A percentile compares a stretch with the other conserved stretches of the same genome.
Evolutionary conservation across 352 stramenopile genomes (phyloP).

Genomic region (Globisporangium echinulatum): DNA sequence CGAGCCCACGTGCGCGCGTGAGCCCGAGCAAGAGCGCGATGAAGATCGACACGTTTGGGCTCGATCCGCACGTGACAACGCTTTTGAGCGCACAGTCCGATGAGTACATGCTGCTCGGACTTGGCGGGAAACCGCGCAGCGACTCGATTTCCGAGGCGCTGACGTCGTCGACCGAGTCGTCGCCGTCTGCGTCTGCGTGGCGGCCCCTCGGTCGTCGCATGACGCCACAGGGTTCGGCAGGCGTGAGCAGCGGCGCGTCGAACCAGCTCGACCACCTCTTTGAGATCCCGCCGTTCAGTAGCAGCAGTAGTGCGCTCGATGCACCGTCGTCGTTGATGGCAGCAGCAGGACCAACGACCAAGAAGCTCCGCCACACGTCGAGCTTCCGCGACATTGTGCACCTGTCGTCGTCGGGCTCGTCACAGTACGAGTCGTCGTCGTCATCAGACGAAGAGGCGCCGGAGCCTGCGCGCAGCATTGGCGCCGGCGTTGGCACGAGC

Average conservation of each 20-base stretch:
- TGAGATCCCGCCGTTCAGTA: not conserved
- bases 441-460: constrained; percentile 32
- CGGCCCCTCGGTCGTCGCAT: constrained; percentile 43
- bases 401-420: constrained; percentile 49
- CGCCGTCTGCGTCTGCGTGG: constrained; percentile 27
- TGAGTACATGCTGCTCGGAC: constrained; percentile 8
- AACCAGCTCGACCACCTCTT: constrained; percentile 13
- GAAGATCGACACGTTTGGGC: constrained; percentile 15
- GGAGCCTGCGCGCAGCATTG: constrained; percentile 3
- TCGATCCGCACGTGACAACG: not conserved
- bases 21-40: not conserved
- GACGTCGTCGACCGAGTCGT: constrained; percentile 28
- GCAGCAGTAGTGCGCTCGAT: not conserved
- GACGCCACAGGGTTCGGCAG: constrained; percentile 13
- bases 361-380: constrained; percentile 23
- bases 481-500: not conserved
- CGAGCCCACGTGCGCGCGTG: constrained; percentile 6
- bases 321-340: not conserved
- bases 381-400: constrained; percentile 44
- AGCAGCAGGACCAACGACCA: not conserved
- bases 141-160: constrained; percentile 39
- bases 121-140: constrained; percentile 23
- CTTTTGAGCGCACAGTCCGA: not conserved
- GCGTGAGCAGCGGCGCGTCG: constrained; percentile 15
- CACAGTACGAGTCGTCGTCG: constrained; percentile 43